Conservation (phyloP, 768 basidiomycete genomes). For the Terana coerulea region DNA sequence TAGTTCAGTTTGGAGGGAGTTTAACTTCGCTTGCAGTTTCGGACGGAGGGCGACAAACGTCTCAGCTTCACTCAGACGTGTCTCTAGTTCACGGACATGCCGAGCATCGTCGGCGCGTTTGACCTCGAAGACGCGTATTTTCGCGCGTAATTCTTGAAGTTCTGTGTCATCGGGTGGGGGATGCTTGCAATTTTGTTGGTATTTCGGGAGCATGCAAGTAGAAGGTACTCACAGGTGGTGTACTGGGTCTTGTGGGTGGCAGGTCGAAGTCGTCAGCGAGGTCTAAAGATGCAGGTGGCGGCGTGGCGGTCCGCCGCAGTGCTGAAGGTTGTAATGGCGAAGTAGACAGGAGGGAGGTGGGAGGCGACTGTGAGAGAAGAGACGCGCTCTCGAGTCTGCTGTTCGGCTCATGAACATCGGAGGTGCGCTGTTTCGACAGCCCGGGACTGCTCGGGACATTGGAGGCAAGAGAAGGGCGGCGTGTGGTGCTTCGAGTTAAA, state of each 20-base stretch:
- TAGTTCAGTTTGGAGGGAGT: constrained; percentile 75
- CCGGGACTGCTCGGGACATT: constrained; percentile 28
- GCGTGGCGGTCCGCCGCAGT: constrained; percentile 9
- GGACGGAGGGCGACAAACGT: constrained; percentile 80
- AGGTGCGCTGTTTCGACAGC: constrained; percentile 26
- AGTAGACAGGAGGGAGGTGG: neutral
- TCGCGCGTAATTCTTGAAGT: constrained; percentile 77
- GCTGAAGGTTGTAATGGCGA: constrained; percentile 12
- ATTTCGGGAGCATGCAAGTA: constrained; percentile 9
- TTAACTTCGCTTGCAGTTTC: constrained; percentile 87
- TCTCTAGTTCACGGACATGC: constrained; percentile 79
- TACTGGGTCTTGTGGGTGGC: constrained; percentile 13
- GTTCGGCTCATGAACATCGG: constrained; percentile 23
- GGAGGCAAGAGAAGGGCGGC: constrained; percentile 37
- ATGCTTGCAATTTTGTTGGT: neutral
- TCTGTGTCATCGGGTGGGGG: constrained; percentile 50
- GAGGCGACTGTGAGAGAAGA: constrained; percentile 9
- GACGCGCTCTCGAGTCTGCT: constrained; percentile 10
- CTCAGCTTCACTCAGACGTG: constrained; percentile 80
- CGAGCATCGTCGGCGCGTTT: constrained; percentile 86
- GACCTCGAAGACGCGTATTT: constrained; percentile 80
- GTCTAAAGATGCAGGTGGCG: constrained; percentile 11
- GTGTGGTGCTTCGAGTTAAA: constrained; percentile 50
- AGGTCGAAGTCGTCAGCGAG: constrained; percentile 13
- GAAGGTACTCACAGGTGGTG: constrained; percentile 19